Percentiles rank a stretch among this genome's conserved stretches.
These are phyloP conservation scores for Fonsecaea erecta DNA, from an alignment of 2,329 filamentous ascomycete species.

Conservation along the genomic window DNA sequence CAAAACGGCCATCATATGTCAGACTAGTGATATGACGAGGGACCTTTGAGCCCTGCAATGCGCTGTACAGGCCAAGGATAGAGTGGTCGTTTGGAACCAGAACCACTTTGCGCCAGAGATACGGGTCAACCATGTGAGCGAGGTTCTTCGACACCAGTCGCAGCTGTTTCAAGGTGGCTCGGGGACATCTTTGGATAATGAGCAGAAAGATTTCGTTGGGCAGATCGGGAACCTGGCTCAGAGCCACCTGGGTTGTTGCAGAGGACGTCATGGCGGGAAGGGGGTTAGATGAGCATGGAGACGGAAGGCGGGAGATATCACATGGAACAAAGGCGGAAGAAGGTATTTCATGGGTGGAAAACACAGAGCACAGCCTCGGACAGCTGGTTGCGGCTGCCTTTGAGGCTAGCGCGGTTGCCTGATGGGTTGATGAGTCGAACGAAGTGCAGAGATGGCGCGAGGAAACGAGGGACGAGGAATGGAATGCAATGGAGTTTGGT, in stretches of 20 bases:
- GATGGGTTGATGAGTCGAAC: constrained; percentile 11
- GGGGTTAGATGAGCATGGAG: background rate
- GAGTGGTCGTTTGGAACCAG: constrained; percentile 33
- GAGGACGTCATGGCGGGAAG: constrained; percentile 9
- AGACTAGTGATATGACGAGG: constrained; percentile 26
- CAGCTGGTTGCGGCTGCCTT: constrained; percentile 10
- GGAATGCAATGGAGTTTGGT: background rate
- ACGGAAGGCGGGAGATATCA: background rate
- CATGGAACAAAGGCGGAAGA: background rate
- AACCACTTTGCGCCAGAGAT: constrained; percentile 30
- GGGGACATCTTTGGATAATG: constrained; percentile 28
- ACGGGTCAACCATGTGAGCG: constrained; percentile 28
- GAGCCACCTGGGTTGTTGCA: background rate
- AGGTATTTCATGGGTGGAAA: background rate
- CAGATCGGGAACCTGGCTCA: constrained; percentile 21
- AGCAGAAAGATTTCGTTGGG: constrained; percentile 33
- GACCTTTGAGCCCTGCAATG: constrained; percentile 25
- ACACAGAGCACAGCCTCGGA: constrained; percentile 16
- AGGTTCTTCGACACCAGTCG: constrained; percentile 31
- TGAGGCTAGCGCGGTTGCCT: constrained; percentile 26
- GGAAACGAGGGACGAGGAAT: background rate
- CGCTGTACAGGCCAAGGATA: constrained; percentile 26
- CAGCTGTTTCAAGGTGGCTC: constrained; percentile 30
- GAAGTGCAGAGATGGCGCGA: background rate
- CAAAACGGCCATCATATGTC: constrained; percentile 32